These are phyloP conservation scores for Larix kaempferi DNA, from an alignment of 75 land plant genomes.

Conservation along the genomic window DNA sequence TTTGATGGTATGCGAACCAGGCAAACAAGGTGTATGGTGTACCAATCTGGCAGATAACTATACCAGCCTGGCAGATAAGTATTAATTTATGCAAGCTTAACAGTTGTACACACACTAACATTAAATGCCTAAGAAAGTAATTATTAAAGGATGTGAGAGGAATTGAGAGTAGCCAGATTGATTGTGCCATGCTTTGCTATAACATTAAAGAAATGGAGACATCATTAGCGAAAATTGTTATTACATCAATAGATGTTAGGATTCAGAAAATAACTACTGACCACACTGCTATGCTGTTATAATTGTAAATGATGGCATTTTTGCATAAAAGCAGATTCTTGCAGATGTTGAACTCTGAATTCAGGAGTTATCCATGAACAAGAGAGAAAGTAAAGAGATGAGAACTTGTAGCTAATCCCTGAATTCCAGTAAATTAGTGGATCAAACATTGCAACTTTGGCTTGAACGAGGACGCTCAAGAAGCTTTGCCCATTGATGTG, in stretches of 20 bases:
- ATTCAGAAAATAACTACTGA: neutral
- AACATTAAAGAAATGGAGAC: neutral
- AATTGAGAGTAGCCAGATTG: neutral
- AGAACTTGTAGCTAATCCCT: neutral
- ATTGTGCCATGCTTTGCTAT: neutral
- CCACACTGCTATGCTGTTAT: neutral
- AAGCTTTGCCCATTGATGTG: neutral
- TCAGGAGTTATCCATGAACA: no score
- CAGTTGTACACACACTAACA: no score
- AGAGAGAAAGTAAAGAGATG: no score
- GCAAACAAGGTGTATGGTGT: no score
- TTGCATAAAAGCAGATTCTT: neutral
- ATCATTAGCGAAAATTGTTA: neutral
- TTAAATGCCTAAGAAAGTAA: no score
- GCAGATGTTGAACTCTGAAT: neutral
- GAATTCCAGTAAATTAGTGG: neutral
- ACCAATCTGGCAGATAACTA: no score
- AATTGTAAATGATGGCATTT: neutral
- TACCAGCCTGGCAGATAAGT: no score
- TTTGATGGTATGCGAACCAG: no score
- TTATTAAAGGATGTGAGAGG: neutral
- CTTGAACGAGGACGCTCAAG: neutral
- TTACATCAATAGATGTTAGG: neutral
- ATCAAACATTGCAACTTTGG: neutral
- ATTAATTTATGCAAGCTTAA: no score